Conservation (phyloP, 2,329 filamentous ascomycete species). For the Alternaria sp. region DNA sequence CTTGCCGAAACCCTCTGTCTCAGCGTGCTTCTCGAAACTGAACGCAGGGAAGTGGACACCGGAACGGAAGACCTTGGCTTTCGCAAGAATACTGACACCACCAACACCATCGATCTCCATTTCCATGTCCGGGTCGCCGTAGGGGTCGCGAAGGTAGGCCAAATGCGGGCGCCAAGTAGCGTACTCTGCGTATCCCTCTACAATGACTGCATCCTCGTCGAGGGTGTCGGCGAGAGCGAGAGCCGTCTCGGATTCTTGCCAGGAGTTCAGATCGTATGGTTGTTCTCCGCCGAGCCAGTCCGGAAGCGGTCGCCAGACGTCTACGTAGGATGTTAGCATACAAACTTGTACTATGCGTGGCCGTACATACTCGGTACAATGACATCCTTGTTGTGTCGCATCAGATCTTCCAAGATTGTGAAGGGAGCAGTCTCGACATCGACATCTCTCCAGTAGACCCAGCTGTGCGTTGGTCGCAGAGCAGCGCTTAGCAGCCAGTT, state of each 20-base stretch:
- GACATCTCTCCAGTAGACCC: slow-evolving; percentile 99
- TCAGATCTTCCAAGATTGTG: slow-evolving; percentile 95
- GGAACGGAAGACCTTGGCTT: slow-evolving; percentile 91
- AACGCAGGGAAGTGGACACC: slow-evolving; percentile 98
- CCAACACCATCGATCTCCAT: slow-evolving; percentile 99
- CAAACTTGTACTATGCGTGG: background rate
- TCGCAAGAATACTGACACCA: slow-evolving; percentile 95
- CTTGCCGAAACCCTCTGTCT: slow-evolving; percentile 99
- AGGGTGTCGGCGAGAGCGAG: slow-evolving; percentile 91
- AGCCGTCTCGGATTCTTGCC: slow-evolving; percentile 98
- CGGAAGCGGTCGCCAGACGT: slow-evolving; percentile 97
- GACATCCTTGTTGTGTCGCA: slow-evolving; percentile 98
- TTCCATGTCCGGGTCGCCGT: slow-evolving; percentile 97
- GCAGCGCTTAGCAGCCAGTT: slow-evolving; percentile 97
- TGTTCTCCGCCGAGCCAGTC: slow-evolving; percentile 99
- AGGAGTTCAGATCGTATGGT: slow-evolving; percentile 97
- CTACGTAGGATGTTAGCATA: slow-evolving; percentile 31
- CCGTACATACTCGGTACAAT: slow-evolving; percentile 83
- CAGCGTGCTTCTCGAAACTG: slow-evolving; percentile 97
- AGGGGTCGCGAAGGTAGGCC: slow-evolving; percentile 94
- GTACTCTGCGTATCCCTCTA: slow-evolving; percentile 98
- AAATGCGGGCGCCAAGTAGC: slow-evolving; percentile 97
- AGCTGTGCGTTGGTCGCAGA: slow-evolving; percentile 91
- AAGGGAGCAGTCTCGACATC: slow-evolving; percentile 97
- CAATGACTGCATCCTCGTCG: slow-evolving; percentile 97